Evolutionary conservation across 108 stramenopile species (phyloP).

Genomic region (Aurantiochytrium sp.): DNA sequence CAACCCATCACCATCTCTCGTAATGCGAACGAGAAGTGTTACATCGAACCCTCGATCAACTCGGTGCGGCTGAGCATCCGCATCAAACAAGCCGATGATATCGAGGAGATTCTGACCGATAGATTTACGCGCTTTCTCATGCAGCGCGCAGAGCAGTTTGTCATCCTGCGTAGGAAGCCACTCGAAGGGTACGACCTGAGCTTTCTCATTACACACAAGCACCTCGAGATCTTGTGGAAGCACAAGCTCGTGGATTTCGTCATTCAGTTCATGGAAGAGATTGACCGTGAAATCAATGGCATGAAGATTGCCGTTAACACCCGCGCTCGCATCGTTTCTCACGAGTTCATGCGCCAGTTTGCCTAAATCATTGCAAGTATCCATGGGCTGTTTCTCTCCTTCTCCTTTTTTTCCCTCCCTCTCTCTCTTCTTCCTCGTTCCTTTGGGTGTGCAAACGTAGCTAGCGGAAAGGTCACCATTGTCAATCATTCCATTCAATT

Average conservation of each 20-base stretch:
- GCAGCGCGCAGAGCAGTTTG: slow-evolving; percentile 64
- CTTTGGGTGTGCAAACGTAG: too few relatives aligned
- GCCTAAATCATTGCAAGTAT: neutral
- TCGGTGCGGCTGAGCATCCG: slow-evolving; percentile 52
- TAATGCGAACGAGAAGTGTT: slow-evolving; percentile 46
- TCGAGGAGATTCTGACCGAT: slow-evolving; percentile 54
- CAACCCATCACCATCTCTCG: slow-evolving; percentile 55
- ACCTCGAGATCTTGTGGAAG: slow-evolving; percentile 60
- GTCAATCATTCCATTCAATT: too few relatives aligned
- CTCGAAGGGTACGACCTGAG: slow-evolving; percentile 54
- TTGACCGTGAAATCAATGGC: slow-evolving; percentile 62
- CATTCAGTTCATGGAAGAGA: slow-evolving; percentile 66
- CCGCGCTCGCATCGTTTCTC: slow-evolving; percentile 50
- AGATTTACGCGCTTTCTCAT: slow-evolving; percentile 60
- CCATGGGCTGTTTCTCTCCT: neutral
- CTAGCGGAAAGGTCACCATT: too few relatives aligned
- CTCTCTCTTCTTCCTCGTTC: too few relatives aligned
- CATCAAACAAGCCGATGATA: slow-evolving; percentile 62
- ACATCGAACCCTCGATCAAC: slow-evolving; percentile 59
- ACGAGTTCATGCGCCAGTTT: slow-evolving; percentile 53
- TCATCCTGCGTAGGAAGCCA: slow-evolving; percentile 53
- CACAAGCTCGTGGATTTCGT: slow-evolving; percentile 63
- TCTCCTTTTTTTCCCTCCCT: neutral
- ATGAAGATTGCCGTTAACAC: slow-evolving; percentile 66
- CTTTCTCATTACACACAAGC: slow-evolving; percentile 58